phyloP scores from a whole-genome alignment of 495 filamentous ascomycete genomes.

The Penicillium maclennaniae region DNA sequence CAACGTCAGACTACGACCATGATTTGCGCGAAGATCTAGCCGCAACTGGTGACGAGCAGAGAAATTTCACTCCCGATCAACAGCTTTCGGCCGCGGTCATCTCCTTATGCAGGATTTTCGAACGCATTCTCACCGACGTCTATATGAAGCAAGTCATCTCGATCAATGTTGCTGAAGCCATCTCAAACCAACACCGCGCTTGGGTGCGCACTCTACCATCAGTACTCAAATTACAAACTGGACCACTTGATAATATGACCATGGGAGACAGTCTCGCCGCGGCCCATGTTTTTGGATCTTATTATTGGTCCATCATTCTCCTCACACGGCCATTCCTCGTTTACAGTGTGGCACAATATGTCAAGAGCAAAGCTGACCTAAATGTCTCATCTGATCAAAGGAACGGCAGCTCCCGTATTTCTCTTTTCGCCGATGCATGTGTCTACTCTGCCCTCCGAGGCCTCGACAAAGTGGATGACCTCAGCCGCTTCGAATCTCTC shows the following conservation, averaged over 20 bases:
- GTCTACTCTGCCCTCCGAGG: slow-evolving; percentile 67
- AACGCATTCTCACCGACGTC: slow-evolving; percentile 61
- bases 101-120: slow-evolving; percentile 58
- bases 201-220: slow-evolving; percentile 38
- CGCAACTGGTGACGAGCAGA: slow-evolving; percentile 16
- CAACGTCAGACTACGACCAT: slow-evolving; percentile 55
- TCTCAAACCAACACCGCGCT: slow-evolving; percentile 53
- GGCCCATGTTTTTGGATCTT: slow-evolving; percentile 64
- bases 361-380: slow-evolving; percentile 34
- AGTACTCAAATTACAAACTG: slow-evolving; percentile 35
- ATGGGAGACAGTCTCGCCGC: slow-evolving; percentile 58
- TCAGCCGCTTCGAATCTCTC: slow-evolving; percentile 56
- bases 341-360: slow-evolving; percentile 45
- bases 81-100: slow-evolving; percentile 36
- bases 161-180: slow-evolving; percentile 60
- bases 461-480: slow-evolving; percentile 56
- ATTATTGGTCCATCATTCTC: slow-evolving; percentile 71
- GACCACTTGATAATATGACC: slow-evolving; percentile 32
- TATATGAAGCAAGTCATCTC: slow-evolving; percentile 69
- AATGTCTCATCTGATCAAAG: slow-evolving; percentile 18
- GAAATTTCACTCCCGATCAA: slow-evolving; percentile 23
- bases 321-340: slow-evolving; percentile 68
- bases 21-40: slow-evolving; percentile 40
- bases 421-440: slow-evolving; percentile 66
- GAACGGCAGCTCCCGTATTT: slow-evolving; percentile 45